These are phyloP conservation scores for Aspergillus caelatus DNA, from an alignment of 2,329 filamentous ascomycete species.

Conservation along the genomic window DNA sequence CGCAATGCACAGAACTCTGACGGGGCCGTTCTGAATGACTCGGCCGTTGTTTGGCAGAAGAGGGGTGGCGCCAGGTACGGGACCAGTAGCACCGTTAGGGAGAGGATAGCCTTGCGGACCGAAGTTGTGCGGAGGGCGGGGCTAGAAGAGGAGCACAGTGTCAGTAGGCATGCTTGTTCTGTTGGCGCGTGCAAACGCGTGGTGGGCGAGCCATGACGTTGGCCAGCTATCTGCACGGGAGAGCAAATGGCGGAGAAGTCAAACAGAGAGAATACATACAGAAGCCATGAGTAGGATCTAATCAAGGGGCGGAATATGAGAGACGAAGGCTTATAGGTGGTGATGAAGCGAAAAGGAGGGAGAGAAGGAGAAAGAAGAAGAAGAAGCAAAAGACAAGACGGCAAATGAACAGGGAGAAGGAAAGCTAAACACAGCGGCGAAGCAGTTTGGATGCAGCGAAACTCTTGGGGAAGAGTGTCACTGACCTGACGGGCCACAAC, in stretches of 20 bases:
- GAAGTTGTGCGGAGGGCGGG: constrained; percentile 48
- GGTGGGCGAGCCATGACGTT: constrained; percentile 19
- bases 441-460: constrained; percentile 14
- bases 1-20: constrained; percentile 53
- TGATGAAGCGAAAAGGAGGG: constrained; percentile 17
- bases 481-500: not conserved
- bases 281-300: constrained; percentile 48
- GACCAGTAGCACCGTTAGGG: constrained; percentile 50
- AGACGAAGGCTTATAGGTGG: constrained; percentile 9
- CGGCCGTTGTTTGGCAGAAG: constrained; percentile 55
- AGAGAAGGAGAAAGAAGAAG: constrained; percentile 17
- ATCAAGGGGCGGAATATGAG: constrained; percentile 14
- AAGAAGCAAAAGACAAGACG: constrained; percentile 17
- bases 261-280: constrained; percentile 39
- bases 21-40: constrained; percentile 51
- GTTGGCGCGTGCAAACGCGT: constrained; percentile 18
- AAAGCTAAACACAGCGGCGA: constrained; percentile 23
- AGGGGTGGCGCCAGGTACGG: constrained; percentile 50
- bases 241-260: constrained; percentile 15
- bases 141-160: constrained; percentile 30
- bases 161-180: constrained; percentile 24
- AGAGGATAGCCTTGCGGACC: constrained; percentile 48
- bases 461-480: constrained; percentile 11
- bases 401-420: constrained; percentile 23
- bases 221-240: constrained; percentile 20